Evolutionary conservation across 768 basidiomycete genomes (phyloP).

Genomic region (Auriculariales sp.): DNA sequence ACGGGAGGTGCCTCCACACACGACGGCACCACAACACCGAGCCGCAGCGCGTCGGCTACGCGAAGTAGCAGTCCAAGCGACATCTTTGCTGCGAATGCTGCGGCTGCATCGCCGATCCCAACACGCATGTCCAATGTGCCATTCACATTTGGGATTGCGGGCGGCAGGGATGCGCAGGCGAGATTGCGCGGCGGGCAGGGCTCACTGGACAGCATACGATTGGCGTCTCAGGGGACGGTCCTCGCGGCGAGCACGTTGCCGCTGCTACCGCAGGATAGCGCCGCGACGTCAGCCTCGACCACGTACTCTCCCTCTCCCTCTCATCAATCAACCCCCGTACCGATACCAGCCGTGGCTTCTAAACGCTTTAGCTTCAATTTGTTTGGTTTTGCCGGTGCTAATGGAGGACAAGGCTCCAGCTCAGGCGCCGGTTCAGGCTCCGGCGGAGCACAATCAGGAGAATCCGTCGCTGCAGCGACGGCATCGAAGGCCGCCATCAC

Average conservation of each 20-base stretch:
- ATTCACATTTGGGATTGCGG: background rate
- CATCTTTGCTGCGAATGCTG: background rate
- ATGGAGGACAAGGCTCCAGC: too few relatives aligned
- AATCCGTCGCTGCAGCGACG: too few relatives aligned
- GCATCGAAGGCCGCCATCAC: background rate
- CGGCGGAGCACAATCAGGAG: too few relatives aligned
- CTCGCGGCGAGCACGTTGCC: background rate
- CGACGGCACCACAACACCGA: background rate
- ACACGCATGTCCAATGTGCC: background rate
- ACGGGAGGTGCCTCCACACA: too few relatives aligned
- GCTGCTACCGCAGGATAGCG: background rate
- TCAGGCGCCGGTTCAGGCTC: too few relatives aligned
- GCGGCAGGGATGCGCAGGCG: background rate
- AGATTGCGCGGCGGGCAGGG: background rate
- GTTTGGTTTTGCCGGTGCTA: too few relatives aligned
- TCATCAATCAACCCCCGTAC: background rate
- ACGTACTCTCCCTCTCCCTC: too few relatives aligned
- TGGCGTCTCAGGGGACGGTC: background rate
- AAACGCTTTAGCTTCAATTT: background rate
- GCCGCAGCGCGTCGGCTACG: background rate
- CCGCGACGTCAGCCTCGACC: too few relatives aligned
- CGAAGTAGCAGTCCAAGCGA: background rate
- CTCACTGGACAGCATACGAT: background rate
- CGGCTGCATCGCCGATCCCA: background rate
- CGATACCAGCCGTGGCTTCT: background rate